phyloP scores from a whole-genome alignment of 768 basidiomycete species.

The Tulasnella sp. region DNA sequence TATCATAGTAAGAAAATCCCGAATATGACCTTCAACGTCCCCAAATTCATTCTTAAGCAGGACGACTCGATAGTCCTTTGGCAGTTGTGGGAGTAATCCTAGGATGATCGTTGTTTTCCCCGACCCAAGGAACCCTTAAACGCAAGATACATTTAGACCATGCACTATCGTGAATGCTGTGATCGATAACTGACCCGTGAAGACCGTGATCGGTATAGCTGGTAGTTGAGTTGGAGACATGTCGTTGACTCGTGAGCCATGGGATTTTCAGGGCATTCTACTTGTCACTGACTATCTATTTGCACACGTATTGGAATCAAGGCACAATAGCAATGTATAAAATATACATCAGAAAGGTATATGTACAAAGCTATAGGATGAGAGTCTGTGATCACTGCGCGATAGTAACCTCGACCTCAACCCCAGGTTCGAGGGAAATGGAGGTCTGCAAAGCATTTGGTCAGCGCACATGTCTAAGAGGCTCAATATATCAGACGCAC shows the following conservation, averaged over 20 bases:
- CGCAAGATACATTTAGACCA: not conserved
- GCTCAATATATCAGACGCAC: constrained; percentile 40
- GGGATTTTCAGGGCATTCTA: not conserved
- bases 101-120: constrained; percentile 48
- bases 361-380: no score
- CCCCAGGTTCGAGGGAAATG: constrained; percentile 97
- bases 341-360: no score
- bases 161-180: constrained; percentile 41
- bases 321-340: not conserved
- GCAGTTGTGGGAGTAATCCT: constrained; percentile 68
- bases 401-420: constrained; percentile 98
- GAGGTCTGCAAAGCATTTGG: constrained; percentile 53
- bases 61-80: constrained; percentile 78
- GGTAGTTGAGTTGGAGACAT: not conserved
- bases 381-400: constrained; percentile 29
- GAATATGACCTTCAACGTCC: constrained; percentile 66
- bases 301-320: no score
- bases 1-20: not conserved
- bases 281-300: no score
- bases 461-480: not conserved
- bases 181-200: constrained; percentile 68
- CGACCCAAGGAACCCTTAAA: constrained; percentile 21
- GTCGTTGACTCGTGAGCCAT: no score
- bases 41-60: constrained; percentile 96
- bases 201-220: constrained; percentile 79